phyloP scores from a whole-genome alignment of 106 monocot genomes.

The Acanthochlamys bracteata region DNA sequence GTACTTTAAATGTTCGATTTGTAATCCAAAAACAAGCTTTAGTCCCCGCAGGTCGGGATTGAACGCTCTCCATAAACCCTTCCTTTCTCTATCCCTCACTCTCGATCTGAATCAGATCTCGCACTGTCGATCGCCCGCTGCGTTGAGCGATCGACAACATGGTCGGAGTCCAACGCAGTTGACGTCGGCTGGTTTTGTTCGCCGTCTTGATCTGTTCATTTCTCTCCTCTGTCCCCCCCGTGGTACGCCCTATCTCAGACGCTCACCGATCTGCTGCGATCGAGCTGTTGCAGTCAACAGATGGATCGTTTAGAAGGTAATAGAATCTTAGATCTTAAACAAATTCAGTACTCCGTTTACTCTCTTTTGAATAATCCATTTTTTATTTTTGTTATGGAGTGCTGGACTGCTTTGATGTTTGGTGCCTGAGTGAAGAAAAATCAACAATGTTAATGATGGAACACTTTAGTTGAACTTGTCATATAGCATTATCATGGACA shows the following conservation, averaged over 20 bases:
- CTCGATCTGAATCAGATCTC: background rate
- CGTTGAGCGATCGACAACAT: background rate
- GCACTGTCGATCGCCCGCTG: background rate
- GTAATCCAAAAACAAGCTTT: too few relatives aligned
- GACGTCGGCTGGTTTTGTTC: background rate
- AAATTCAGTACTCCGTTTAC: background rate
- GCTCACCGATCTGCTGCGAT: slow-evolving; percentile 9
- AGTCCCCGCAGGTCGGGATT: background rate
- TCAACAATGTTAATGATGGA: too few relatives aligned
- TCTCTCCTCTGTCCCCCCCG: slow-evolving; percentile 2
- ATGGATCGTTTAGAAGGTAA: slow-evolving; percentile 6
- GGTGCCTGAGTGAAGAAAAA: background rate
- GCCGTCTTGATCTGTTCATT: background rate
- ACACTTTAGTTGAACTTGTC: too few relatives aligned
- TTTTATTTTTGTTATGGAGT: background rate
- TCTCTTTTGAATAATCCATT: background rate
- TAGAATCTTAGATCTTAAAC: background rate
- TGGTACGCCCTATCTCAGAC: slow-evolving; percentile 1
- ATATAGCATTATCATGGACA: too few relatives aligned
- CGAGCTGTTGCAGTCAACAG: slow-evolving; percentile 2
- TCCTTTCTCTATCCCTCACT: background rate
- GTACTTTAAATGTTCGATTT: too few relatives aligned
- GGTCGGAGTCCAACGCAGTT: background rate
- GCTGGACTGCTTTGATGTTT: background rate
- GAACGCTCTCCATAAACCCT: background rate